Base-by-base conservation (phyloP, 2,329 filamentous ascomycete genomes). In the Colletotrichum kahawae region DNA sequence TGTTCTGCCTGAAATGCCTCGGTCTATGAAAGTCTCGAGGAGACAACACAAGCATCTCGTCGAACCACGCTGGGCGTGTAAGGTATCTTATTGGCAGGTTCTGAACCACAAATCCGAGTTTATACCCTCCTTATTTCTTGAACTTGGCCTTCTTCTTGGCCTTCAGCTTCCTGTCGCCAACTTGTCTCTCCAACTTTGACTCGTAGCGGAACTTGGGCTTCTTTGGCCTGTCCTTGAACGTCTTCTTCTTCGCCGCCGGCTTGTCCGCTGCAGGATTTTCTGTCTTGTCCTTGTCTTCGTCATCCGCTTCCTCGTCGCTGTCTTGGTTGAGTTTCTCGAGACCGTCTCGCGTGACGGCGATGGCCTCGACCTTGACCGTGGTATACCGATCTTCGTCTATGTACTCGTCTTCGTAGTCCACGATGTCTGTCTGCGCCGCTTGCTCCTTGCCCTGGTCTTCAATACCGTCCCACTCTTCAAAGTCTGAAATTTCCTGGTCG, bases 381-480 rank as follows among this genome's bases (percentile, higher is more conserved):
- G 97, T 98, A 83, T 95, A 98, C 82, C 94, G 94, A 83, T 98
- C 96, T 83, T 98, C 97, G 83, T 99, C 97, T 78, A 98, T 91
- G 85, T 98, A 99, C 83, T 98, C 95, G 78, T 96, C 95, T 82
- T 98, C 94, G 79, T 95, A 92, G 82, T 97, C 93, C 59, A 97
- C 85, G 27, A 92, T 88, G 51, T 89, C 83, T 62, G 77, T 79
- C 54, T 83, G 84, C 24, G 85, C 84, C 24, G 85, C 84, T 38
- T 82, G 78, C 57, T 78, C 80, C 38, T 83, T 84, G 21, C 85
- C 84, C 43, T 82, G 78, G 62, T 93, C 92, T 24, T 88, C 86
- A 67, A 95, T 88, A 1, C 93, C 94, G 67, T 88, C 88, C 92
- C 93, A 95, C 79, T 92, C 90, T 16, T 90, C 87, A 2, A 86